Percentiles rank a stretch among this genome's conserved stretches.
phyloP scores from a whole-genome alignment of 495 filamentous ascomycete genomes.

The Neurospora sp. region DNA sequence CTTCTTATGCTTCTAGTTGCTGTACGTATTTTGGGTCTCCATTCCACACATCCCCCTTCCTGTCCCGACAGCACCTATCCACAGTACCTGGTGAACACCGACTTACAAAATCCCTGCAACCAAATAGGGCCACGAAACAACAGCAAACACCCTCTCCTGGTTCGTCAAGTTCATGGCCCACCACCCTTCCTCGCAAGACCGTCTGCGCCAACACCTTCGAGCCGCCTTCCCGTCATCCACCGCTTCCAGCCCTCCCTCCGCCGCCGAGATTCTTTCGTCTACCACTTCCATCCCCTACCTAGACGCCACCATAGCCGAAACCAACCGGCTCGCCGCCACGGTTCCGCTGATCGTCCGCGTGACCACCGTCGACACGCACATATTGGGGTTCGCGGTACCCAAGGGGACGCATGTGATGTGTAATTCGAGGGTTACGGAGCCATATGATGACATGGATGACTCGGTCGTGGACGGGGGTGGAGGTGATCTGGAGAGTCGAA shows the following conservation, averaged over 20 bases:
- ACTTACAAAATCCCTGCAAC: no score
- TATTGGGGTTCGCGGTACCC: slow-evolving; percentile 24
- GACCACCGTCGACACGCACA: slow-evolving; percentile 21
- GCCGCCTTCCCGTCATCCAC: slow-evolving; percentile 7
- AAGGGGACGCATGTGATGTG: slow-evolving; percentile 24
- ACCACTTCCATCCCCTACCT: slow-evolving; percentile 27
- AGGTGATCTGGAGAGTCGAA: slow-evolving; percentile 11
- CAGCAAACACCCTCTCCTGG: slow-evolving; percentile 22
- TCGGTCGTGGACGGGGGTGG: no score
- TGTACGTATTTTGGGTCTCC: background rate
- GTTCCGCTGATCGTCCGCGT: slow-evolving; percentile 15
- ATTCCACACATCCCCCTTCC: no score
- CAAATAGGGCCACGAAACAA: slow-evolving; percentile 18
- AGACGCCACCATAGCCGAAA: slow-evolving; percentile 26
- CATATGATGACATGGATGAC: background rate
- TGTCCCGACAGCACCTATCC: no score
- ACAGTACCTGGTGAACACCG: no score
- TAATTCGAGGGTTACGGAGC: slow-evolving; percentile 12
- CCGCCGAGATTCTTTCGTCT: slow-evolving; percentile 14
- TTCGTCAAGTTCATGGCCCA: slow-evolving; percentile 24
- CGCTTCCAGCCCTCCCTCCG: slow-evolving; percentile 7
- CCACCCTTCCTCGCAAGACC: slow-evolving; percentile 15
- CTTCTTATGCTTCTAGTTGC: slow-evolving; percentile 12
- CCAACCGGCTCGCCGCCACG: slow-evolving; percentile 16
- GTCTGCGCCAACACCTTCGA: slow-evolving; percentile 16